phyloP scores from a whole-genome alignment of 352 stramenopile genomes.

The Synura sp. region DNA sequence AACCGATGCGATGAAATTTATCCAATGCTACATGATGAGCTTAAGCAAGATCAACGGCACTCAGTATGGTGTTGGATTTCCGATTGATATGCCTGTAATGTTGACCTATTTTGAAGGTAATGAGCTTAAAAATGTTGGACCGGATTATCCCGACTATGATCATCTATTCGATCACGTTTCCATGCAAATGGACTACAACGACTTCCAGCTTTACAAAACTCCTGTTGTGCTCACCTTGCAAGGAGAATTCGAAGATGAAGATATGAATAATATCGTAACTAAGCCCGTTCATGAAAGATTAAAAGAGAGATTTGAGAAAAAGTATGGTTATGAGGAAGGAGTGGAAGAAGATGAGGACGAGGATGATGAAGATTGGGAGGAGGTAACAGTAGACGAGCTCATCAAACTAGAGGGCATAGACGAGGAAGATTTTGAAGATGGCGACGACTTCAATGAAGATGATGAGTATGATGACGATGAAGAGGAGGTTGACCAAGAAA shows the following conservation, averaged over 20 bases:
- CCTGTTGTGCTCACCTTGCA: neutral
- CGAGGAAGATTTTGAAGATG: neutral
- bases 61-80: slow-evolving; percentile 16
- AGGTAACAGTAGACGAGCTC: neutral
- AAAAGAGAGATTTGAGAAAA: neutral
- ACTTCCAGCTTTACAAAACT: neutral
- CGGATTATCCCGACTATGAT: neutral
- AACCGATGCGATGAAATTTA: neutral
- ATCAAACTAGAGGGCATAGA: neutral
- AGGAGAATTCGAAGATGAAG: slow-evolving; percentile 15
- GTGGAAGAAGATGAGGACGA: neutral
- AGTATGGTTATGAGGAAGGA: neutral
- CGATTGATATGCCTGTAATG: neutral
- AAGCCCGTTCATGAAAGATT: neutral
- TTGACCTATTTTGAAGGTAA: neutral
- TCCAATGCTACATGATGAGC: neutral
- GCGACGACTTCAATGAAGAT: neutral
- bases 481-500: neutral
- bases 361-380: neutral
- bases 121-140: neutral
- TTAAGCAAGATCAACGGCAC: neutral
- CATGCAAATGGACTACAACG: neutral
- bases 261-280: neutral
- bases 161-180: neutral
- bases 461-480: neutral